phyloP scores from a whole-genome alignment of 148 eudicot genomes.

The Linanthus parryae region DNA sequence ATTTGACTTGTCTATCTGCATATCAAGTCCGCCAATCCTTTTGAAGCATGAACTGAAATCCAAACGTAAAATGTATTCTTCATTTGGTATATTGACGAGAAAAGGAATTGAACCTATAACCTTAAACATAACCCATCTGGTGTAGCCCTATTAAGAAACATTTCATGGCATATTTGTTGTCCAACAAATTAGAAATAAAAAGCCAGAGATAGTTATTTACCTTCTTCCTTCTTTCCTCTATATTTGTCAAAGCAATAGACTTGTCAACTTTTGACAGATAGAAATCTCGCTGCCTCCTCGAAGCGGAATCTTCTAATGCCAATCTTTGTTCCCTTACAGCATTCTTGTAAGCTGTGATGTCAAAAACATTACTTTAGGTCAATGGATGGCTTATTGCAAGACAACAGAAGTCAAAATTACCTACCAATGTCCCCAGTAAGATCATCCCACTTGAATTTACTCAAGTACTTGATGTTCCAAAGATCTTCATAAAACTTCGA shows the following conservation, averaged over 20 bases:
- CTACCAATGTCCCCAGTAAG: slow-evolving; percentile 78
- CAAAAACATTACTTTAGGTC: slow-evolving; percentile 9
- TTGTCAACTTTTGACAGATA: slow-evolving; percentile 74
- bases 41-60: no score
- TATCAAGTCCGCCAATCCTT: background rate
- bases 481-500: slow-evolving; percentile 70
- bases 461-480: slow-evolving; percentile 94
- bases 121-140: no score
- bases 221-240: slow-evolving; percentile 79
- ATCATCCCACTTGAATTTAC: slow-evolving; percentile 96
- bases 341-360: slow-evolving; percentile 48
- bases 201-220: no score
- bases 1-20: background rate
- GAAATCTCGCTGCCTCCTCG: slow-evolving; percentile 75
- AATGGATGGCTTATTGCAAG: background rate
- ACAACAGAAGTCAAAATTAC: slow-evolving; percentile 8
- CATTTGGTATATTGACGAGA: no score
- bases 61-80: no score
- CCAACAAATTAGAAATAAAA: no score
- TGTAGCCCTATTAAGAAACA: no score
- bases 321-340: slow-evolving; percentile 75
- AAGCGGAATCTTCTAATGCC: slow-evolving; percentile 72
- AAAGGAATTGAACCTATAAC: no score
- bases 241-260: slow-evolving; percentile 54
- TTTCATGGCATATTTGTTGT: no score